These are phyloP conservation scores for Stylosanthes scabra DNA, from an alignment of 331 rosid genomes.

Conservation along the genomic window DNA sequence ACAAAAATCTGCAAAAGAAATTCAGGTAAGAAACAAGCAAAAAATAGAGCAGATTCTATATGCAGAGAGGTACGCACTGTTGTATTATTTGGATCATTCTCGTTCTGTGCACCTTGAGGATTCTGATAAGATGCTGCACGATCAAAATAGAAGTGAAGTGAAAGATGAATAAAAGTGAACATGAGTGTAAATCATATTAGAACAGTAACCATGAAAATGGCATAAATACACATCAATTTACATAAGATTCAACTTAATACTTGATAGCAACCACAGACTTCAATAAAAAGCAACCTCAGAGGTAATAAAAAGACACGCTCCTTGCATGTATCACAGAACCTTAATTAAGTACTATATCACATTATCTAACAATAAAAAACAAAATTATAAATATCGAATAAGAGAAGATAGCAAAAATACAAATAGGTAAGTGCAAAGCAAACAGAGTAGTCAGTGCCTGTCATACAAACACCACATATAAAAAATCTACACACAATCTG, in stretches of 20 bases:
- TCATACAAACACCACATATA: background rate
- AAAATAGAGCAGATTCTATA: conserved; percentile 2
- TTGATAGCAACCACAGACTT: background rate
- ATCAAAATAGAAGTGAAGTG: conserved; percentile 46
- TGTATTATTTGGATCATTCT: conserved; percentile 91
- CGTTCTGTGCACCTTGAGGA: conserved; percentile 78
- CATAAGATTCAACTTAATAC: background rate
- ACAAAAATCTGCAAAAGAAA: conserved; percentile 79
- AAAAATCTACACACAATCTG: background rate
- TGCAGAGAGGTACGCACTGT: conserved; percentile 74
- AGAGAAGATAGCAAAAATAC: background rate
- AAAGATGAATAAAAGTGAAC: conserved; percentile 9
- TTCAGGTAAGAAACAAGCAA: conserved; percentile 35
- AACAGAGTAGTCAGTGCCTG: background rate
- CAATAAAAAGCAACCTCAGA: background rate
- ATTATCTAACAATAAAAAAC: background rate
- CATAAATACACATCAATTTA: background rate
- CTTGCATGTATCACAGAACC: background rate
- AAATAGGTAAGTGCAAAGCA: background rate
- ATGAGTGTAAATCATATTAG: background rate
- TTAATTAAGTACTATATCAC: background rate
- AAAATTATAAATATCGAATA: background rate
- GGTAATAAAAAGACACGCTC: background rate
- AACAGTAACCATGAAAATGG: background rate
- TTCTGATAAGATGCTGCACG: conserved; percentile 90